Conservation (phyloP, 176 grass and related monocot genomes). For the Canna indica region DNA sequence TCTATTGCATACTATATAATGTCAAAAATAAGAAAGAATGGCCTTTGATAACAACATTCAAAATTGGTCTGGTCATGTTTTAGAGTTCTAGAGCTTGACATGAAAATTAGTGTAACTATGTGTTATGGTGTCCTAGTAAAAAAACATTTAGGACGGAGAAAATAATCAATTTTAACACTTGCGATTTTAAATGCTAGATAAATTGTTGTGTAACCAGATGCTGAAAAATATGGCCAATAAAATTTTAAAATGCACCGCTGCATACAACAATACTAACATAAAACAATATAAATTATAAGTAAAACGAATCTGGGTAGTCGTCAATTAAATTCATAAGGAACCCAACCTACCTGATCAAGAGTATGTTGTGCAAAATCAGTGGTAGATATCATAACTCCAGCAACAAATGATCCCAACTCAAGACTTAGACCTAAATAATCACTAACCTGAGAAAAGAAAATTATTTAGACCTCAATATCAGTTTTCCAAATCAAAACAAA, state of each 20-base stretch:
- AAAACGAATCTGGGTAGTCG: background rate
- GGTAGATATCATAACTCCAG: slow-evolving; percentile 94
- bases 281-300: background rate
- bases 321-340: background rate
- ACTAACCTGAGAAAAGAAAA: slow-evolving; percentile 73
- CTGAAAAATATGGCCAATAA: background rate
- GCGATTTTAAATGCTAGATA: too few species aligned
- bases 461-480: slow-evolving; percentile 21
- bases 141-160: background rate
- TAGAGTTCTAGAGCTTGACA: background rate
- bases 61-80: background rate
- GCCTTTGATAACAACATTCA: background rate
- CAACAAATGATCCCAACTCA: slow-evolving; percentile 97
- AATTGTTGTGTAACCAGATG: too few species aligned
- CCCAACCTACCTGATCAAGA: slow-evolving; percentile 70
- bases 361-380: slow-evolving; percentile 98
- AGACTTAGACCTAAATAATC: slow-evolving; percentile 93
- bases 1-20: too few species aligned
- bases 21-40: too few species aligned
- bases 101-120: background rate
- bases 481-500: background rate
- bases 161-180: background rate
- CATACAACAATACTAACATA: background rate
- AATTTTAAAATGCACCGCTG: background rate
- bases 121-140: background rate